Conservation (phyloP, 371 early-diverging fungal species). For the Antonospora locustae region DNA sequence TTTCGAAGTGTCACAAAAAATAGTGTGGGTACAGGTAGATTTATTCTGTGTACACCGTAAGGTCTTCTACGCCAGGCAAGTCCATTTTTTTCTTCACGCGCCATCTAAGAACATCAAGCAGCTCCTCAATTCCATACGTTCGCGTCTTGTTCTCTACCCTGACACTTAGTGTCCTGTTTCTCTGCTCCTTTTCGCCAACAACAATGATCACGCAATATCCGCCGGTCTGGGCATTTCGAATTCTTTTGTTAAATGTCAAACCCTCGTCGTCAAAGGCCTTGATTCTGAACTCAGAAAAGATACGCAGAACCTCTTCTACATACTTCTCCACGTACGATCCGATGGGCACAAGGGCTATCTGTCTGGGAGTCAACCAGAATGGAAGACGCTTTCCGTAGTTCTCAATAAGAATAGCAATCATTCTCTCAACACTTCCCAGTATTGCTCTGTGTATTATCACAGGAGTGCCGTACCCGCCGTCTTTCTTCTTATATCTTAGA, state of each 20-base stretch:
- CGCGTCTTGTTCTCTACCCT: slow-evolving; percentile 7
- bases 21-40: too few relatives aligned
- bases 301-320: slow-evolving; percentile 53
- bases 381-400: slow-evolving; percentile 85
- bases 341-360: slow-evolving; percentile 65
- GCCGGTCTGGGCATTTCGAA: slow-evolving; percentile 68
- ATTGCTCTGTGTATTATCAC: slow-evolving; percentile 97
- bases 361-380: slow-evolving; percentile 92
- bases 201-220: slow-evolving; percentile 79
- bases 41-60: too few relatives aligned
- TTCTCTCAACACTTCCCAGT: slow-evolving; percentile 87
- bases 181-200: slow-evolving; percentile 78
- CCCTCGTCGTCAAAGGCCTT: slow-evolving; percentile 61
- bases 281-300: slow-evolving; percentile 49
- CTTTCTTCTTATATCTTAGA: slow-evolving; percentile 65
- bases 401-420: slow-evolving; percentile 89
- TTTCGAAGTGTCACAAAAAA: not conserved
- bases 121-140: too few relatives aligned
- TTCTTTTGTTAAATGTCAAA: slow-evolving; percentile 80
- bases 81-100: too few relatives aligned
- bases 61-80: too few relatives aligned
- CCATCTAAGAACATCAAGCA: too few relatives aligned
- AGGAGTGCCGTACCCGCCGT: slow-evolving; percentile 62
- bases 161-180: slow-evolving; percentile 60
- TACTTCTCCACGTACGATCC: slow-evolving; percentile 22